These are phyloP conservation scores for Pseudogymnoascus sp. DNA, from an alignment of 2,329 filamentous ascomycete genomes.

Conservation along the genomic window DNA sequence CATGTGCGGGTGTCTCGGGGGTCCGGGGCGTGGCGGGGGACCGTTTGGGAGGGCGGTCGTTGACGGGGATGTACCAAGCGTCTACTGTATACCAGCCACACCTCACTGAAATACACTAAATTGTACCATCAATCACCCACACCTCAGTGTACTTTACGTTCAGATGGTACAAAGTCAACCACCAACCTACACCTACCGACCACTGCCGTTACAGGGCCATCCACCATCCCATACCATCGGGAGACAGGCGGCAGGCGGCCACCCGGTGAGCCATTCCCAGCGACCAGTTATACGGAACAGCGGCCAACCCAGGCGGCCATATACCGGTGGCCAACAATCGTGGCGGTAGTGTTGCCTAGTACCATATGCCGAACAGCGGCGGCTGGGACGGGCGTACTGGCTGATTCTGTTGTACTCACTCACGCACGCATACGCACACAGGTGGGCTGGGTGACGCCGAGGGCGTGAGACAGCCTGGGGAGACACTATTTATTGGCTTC, in stretches of 20 bases:
- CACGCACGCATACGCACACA: not conserved
- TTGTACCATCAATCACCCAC: not conserved
- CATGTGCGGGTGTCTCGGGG: not conserved
- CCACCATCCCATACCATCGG: not conserved
- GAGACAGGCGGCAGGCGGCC: not conserved
- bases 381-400: not conserved
- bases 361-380: not conserved
- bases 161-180: not conserved
- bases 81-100: not conserved
- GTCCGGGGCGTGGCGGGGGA: not conserved
- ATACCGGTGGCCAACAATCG: not conserved
- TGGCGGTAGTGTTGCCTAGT: not conserved
- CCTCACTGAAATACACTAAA: not conserved
- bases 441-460: constrained; percentile 2
- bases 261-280: not conserved
- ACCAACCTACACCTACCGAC: not conserved
- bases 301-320: not conserved
- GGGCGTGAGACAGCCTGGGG: not conserved
- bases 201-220: too few relatives aligned
- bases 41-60: not conserved
- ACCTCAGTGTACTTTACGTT: not conserved
- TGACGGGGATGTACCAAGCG: not conserved
- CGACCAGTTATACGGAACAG: not conserved
- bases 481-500: not conserved
- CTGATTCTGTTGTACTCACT: not conserved